Conservation (phyloP, 1,284 basidiomycete species). For the Ustilago lituana region DNA sequence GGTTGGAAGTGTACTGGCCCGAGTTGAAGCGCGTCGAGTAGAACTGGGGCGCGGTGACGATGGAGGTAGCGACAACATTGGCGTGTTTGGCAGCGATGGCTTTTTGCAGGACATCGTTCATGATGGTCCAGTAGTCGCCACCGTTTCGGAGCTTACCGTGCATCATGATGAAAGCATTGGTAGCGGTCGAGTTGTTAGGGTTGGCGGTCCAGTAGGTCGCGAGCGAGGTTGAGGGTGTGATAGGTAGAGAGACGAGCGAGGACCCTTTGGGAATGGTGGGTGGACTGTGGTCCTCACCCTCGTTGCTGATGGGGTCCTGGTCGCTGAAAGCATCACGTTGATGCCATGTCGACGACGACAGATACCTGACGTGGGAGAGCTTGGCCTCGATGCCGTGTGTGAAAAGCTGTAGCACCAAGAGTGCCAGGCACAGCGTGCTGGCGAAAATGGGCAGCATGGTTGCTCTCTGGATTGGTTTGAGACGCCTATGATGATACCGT, state of each 20-base stretch:
- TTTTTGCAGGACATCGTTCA: conserved; percentile 49
- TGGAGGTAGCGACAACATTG: conserved; percentile 32
- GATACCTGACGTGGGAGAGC: background rate
- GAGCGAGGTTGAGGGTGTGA: conserved; percentile 23
- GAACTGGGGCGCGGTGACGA: conserved; percentile 62
- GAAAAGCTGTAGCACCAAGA: conserved; percentile 15
- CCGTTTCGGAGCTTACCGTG: conserved; percentile 63
- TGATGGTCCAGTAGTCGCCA: conserved; percentile 54
- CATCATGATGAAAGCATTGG: conserved; percentile 63
- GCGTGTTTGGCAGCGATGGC: conserved; percentile 38
- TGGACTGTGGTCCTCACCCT: conserved; percentile 46
- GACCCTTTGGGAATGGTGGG: conserved; percentile 48
- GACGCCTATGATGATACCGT: no score
- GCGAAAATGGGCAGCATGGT: background rate
- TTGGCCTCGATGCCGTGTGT: background rate
- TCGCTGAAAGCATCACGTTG: conserved; percentile 40
- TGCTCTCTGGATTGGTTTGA: background rate
- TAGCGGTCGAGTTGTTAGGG: conserved; percentile 41
- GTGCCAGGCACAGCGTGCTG: conserved; percentile 15
- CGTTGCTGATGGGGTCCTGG: conserved; percentile 29
- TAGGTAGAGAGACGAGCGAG: conserved; percentile 40
- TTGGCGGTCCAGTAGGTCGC: conserved; percentile 53
- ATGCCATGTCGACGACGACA: background rate
- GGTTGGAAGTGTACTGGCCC: conserved; percentile 51
- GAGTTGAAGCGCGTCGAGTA: conserved; percentile 58